phyloP scores from a whole-genome alignment of 2,329 filamentous ascomycete genomes.

The Sclerotinia borealis region DNA sequence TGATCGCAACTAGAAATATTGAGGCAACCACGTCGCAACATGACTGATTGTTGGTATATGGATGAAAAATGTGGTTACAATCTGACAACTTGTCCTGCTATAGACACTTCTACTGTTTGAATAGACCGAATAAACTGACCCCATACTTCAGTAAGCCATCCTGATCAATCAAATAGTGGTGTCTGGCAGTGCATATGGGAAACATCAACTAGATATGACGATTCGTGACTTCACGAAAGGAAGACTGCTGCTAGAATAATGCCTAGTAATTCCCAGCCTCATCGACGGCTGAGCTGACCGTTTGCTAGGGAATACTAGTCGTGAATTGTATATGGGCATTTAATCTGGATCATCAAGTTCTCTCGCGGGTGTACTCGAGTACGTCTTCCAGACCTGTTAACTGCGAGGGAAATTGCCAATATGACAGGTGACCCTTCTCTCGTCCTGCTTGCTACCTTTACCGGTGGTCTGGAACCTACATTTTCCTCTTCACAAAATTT shows the following conservation, averaged over 20 bases:
- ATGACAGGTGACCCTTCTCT: neutral
- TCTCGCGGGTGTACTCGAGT: neutral
- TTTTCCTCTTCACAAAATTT: neutral
- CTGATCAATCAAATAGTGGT: neutral
- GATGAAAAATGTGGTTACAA: no score
- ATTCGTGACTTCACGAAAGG: neutral
- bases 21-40: no score
- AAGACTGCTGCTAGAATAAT: neutral
- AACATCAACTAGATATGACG: neutral
- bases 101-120: no score
- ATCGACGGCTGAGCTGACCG: no score
- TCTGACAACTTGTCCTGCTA: no score
- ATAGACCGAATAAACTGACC: no score
- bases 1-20: no score
- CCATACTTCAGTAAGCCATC: no score
- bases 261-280: neutral
- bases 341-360: neutral
- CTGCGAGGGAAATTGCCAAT: neutral
- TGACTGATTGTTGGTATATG: no score
- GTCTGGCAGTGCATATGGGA: neutral
- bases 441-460: neutral
- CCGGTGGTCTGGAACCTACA: neutral
- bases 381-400: neutral
- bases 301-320: neutral
- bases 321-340: neutral